A percentile compares a stretch with the other conserved stretches of the same genome.
Evolutionary conservation across 148 eudicot genomes (phyloP).

Genomic region (Cornus suecica): DNA sequence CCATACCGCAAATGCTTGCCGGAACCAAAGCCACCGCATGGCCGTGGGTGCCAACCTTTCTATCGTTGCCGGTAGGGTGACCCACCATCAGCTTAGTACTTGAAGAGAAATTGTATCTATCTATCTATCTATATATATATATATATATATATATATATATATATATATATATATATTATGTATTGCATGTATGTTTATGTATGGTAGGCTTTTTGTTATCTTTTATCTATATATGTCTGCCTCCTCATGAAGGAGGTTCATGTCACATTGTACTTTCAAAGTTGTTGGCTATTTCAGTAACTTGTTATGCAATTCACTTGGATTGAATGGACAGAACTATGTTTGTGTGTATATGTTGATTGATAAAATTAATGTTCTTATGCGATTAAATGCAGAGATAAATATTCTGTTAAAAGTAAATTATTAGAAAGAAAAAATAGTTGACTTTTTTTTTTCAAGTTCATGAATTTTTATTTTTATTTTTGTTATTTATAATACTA

Average conservation of each 20-base stretch:
- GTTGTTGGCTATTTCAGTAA: neutral
- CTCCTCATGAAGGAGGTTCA: neutral
- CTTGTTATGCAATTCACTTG: neutral
- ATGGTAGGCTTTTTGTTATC: neutral
- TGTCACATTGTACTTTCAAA: too few relatives aligned
- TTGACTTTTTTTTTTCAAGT: too few relatives aligned
- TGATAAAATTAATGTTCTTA: neutral
- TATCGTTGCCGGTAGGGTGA: neutral
- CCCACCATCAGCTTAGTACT: neutral
- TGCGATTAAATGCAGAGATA: neutral
- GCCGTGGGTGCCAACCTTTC: neutral
- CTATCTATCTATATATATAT: too few relatives aligned
- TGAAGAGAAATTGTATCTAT: too few relatives aligned
- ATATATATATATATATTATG: too few relatives aligned
- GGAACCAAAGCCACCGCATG: too few relatives aligned
- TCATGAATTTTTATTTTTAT: too few relatives aligned
- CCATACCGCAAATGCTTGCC: neutral
- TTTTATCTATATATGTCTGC: neutral
- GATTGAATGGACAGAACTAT: neutral
- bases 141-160: too few relatives aligned
- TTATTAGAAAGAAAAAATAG: too few relatives aligned
- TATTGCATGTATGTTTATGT: neutral
- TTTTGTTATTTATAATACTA: too few relatives aligned
- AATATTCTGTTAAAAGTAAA: too few relatives aligned
- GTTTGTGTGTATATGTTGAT: neutral